These are phyloP conservation scores for Aspergillus candidus DNA, from an alignment of 2,329 filamentous ascomycete genomes.

Conservation along the genomic window DNA sequence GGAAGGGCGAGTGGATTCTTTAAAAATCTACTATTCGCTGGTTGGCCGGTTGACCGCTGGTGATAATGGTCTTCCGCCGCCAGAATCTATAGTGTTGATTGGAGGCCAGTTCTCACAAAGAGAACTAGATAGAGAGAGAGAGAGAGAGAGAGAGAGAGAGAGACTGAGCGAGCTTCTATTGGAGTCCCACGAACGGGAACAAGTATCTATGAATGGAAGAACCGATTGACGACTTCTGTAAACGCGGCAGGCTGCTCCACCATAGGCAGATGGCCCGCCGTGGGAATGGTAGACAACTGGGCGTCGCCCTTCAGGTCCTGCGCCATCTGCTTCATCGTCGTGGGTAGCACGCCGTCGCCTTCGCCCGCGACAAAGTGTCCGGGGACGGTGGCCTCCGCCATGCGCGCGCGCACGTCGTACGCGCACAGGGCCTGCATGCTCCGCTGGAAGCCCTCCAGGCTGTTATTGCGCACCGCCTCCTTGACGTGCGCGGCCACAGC, in stretches of 20 bases:
- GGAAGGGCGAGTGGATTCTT: too few species aligned
- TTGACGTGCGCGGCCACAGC: conserved; percentile 53
- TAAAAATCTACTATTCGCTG: too few species aligned
- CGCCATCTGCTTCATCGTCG: conserved; percentile 72
- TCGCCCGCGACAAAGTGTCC: conserved; percentile 67
- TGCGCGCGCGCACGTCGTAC: conserved; percentile 45
- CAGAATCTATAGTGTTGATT: too few species aligned
- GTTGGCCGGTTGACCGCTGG: too few species aligned
- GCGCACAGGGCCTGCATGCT: conserved; percentile 61
- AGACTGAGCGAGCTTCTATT: too few species aligned
- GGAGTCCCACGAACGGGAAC: too few species aligned
- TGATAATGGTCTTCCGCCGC: too few species aligned
- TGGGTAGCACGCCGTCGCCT: conserved; percentile 66
- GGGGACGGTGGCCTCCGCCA: conserved; percentile 26
- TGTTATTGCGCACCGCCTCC: conserved; percentile 63
- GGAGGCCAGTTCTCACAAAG: too few species aligned
- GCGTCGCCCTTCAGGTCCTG: conserved; percentile 51
- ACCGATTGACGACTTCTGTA: conserved; percentile 56
- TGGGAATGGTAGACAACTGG: conserved; percentile 59
- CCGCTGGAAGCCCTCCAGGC: conserved; percentile 68
- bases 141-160: too few species aligned
- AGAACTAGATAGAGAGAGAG: too few species aligned
- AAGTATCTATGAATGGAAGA: conserved; percentile 38
- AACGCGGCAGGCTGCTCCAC: conserved; percentile 66
- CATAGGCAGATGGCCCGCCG: conserved; percentile 79